Evolutionary conservation across 2,329 filamentous ascomycete genomes (phyloP), one percentile per base, ranked within the genome.

Genomic region (Fusarium dimerum): DNA sequence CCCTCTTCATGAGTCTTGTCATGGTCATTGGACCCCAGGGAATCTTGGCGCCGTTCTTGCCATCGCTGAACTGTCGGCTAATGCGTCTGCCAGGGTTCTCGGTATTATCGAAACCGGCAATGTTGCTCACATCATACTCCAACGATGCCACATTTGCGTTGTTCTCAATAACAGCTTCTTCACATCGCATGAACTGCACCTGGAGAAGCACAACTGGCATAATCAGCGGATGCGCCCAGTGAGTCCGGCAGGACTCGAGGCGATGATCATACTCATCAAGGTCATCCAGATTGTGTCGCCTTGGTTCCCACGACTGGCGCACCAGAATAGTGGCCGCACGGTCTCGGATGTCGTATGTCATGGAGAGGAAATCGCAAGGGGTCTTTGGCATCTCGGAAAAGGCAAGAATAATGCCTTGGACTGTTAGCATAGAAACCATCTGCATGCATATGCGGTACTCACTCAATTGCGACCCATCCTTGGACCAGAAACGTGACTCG

Each of bases 1-100:
- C 75, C 45, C 74, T 70, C 60, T 77, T 77, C 76, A 78, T 78
- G 16, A 78, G 68, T 45, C 74, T 72, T 3, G 76, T 76, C 52
- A 76, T 77, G 43, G 75, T 74, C 60, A 74, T 75, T 3, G 72
- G 72, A 0, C 73, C 71, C 58, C 69, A 72, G 9, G 68, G 45
- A 39, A 59, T 57, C 43, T 57, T 55, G 20, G 55, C 44, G 3
- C 60, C 61, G 17, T 66, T 64, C 38, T 62, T 61, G 12, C 64
- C 54, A 12, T 54, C 62, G 47, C 56, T 63, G 45, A 55, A 64
- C 29, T 52, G 65, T 8, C 55, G 55, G 30, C 59, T 64, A 16
- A 56, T 55, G 36, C 53, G 66, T 41, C 54, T 57, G 34, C 63
- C 61, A 6, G 62, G 58, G 11, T 61, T 59, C 4, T 71, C 68